Evolutionary conservation across 768 basidiomycete species (phyloP).

Genomic region (Rhodotorula kratochvilovae): DNA sequence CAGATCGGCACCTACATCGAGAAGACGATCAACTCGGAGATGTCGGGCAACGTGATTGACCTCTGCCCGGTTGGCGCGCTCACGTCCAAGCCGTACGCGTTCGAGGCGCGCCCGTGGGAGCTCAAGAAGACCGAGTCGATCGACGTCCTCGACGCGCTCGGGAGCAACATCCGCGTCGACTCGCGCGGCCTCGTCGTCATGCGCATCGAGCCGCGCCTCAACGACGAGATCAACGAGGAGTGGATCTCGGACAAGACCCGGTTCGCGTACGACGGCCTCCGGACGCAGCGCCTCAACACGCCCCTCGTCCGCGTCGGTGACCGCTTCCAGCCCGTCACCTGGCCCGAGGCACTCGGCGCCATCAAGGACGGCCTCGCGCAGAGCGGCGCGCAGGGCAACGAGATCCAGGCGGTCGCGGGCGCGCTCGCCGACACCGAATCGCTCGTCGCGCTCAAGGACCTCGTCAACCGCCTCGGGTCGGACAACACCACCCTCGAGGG

Average conservation of each 20-base stretch:
- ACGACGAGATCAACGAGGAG: conserved; percentile 98
- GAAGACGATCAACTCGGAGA: conserved; percentile 94
- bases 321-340: conserved; percentile 79
- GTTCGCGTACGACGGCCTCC: conserved; percentile 90
- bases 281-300: conserved; percentile 88
- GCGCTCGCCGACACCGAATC: conserved; percentile 90
- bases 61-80: conserved; percentile 97
- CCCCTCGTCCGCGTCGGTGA: conserved; percentile 88
- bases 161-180: conserved; percentile 93
- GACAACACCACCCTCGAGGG: conserved; percentile 86
- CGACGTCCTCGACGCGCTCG: conserved; percentile 91
- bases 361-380: conserved; percentile 70
- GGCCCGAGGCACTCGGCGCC: conserved; percentile 80
- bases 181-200: conserved; percentile 93
- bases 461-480: conserved; percentile 85
- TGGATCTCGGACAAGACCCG: conserved; percentile 99
- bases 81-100: conserved; percentile 97
- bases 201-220: conserved; percentile 91
- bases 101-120: conserved; percentile 96
- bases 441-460: conserved; percentile 86
- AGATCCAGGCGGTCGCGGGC: conserved; percentile 92
- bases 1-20: conserved; percentile 98
- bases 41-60: conserved; percentile 95
- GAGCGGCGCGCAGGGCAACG: conserved; percentile 79
- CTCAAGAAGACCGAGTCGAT: conserved; percentile 95